Evolutionary conservation across 495 filamentous ascomycete species (phyloP), one percentile per base, ranked within the genome.

Genomic region (Saxophila tyrrhenica): DNA sequence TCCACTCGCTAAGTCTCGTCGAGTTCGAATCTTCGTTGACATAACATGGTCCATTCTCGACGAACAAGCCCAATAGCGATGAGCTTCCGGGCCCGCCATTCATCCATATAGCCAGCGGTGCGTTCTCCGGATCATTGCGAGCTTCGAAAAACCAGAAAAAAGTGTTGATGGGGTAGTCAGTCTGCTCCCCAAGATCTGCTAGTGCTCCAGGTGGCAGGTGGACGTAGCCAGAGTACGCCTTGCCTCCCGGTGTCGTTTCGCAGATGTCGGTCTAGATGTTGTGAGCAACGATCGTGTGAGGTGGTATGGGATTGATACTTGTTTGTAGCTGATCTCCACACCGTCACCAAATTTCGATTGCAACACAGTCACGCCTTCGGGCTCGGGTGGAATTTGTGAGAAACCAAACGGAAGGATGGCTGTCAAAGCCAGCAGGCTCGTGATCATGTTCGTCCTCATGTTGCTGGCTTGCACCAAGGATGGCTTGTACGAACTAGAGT

Each of bases 91-190:
- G 64, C 1, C 64, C 80, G 55, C 79, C 80, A 68, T 82, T 82
- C 62, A 85, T 70, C 79, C 79, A 85, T 63, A 86, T 79, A 1
- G 80, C 79, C 24, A 85, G 67, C 21, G 78, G 77, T 2, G 77
- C 74, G 38, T 78, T 78, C 48, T 72, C 58, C 0, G 79, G 75
- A 45, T 79, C 74, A 25, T 80, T 72, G 25, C 81, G 71, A 0
- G 80, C 78, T 57, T 80, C 83, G 55, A 88, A 77, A 61, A 85
- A 88, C 84, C 83, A 87, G 67, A 87, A 87, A 61, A 85, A 86
- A n/a, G 77, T 85, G 63, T 87, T 85, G 51, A 83, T 82, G 20
- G 80, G 73, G 61, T 82, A 85, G 19, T 76, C 64, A 55, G 80
- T 74, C 55, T 72, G 65, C 9, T 75, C 64, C 10, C 69, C 67